Conservation (phyloP, 768 basidiomycete genomes). For the Clavaria fumosa region DNA sequence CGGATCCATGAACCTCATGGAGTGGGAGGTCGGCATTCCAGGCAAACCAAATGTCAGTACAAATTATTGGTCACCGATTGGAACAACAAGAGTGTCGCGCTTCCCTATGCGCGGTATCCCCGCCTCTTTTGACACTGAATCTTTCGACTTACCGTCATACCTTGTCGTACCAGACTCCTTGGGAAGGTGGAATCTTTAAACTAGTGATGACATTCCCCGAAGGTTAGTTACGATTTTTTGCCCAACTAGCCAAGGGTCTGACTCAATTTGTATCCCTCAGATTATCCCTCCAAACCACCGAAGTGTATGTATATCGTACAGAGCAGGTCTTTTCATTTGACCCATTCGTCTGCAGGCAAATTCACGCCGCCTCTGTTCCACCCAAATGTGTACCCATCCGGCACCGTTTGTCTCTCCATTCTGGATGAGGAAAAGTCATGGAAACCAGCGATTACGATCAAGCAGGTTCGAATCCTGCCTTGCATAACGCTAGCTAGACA, state of each 20-base stretch:
- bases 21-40: constrained; percentile 98
- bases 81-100: not conserved
- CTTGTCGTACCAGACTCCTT: constrained; percentile 53
- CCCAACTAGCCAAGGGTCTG: not conserved
- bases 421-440: constrained; percentile 97
- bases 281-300: constrained; percentile 90
- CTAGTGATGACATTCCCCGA: constrained; percentile 92
- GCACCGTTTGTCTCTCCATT: constrained; percentile 95
- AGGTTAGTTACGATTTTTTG: constrained; percentile 30
- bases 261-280: constrained; percentile 23
- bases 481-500: not conserved
- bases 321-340: not conserved
- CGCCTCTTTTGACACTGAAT: constrained; percentile 7
- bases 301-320: constrained; percentile 48
- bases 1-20: constrained; percentile 90
- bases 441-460: constrained; percentile 98
- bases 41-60: constrained; percentile 71
- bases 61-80: constrained; percentile 4
- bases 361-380: constrained; percentile 93
- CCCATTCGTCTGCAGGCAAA: constrained; percentile 49
- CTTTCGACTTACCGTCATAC: constrained; percentile 8
- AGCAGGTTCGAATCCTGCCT: constrained; percentile 47
- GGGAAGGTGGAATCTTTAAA: constrained; percentile 96
- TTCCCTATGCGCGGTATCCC: constrained; percentile 5
- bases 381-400: constrained; percentile 97